Percentiles rank a stretch among this genome's conserved stretches.
Conservation (phyloP, 2,329 filamentous ascomycete species). For the Penicillium olsonii region DNA sequence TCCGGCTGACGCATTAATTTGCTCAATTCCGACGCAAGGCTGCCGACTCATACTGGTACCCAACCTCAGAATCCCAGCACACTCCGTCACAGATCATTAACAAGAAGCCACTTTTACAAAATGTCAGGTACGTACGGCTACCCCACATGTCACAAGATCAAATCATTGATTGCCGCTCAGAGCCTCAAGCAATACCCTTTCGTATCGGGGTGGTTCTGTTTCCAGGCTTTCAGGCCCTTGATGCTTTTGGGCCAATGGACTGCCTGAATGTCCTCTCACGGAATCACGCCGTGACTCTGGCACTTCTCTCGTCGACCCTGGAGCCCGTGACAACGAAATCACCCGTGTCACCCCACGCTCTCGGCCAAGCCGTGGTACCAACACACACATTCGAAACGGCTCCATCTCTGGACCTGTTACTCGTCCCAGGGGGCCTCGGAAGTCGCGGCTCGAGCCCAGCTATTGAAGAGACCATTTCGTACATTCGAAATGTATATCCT, state of each 20-base stretch:
- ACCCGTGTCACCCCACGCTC: constrained; percentile 24
- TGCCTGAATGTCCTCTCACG: constrained; percentile 39
- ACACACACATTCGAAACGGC: constrained; percentile 58
- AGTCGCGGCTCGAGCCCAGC: constrained; percentile 33
- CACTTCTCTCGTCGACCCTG: constrained; percentile 34
- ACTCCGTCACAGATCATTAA: neutral
- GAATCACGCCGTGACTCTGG: constrained; percentile 25
- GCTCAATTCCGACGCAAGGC: constrained; percentile 2
- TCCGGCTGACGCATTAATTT: constrained; percentile 1
- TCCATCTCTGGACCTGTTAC: constrained; percentile 60
- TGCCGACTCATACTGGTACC: neutral
- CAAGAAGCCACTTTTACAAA: neutral
- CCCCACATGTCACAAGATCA: neutral
- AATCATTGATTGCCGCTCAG: neutral
- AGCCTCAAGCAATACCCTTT: neutral
- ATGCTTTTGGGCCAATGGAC: constrained; percentile 51
- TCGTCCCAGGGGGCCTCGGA: constrained; percentile 67
- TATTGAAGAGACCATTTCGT: constrained; percentile 45
- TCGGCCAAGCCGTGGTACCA: constrained; percentile 45
- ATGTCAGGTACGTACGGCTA: neutral
- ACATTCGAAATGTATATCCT: constrained; percentile 49
- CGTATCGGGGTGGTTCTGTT: constrained; percentile 33
- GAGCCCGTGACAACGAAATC: constrained; percentile 34
- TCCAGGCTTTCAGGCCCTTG: constrained; percentile 46
- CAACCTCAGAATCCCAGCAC: too few species aligned